Evolutionary conservation across 1,139 yeast species (phyloP).

Genomic region (Pichia sp.): DNA sequence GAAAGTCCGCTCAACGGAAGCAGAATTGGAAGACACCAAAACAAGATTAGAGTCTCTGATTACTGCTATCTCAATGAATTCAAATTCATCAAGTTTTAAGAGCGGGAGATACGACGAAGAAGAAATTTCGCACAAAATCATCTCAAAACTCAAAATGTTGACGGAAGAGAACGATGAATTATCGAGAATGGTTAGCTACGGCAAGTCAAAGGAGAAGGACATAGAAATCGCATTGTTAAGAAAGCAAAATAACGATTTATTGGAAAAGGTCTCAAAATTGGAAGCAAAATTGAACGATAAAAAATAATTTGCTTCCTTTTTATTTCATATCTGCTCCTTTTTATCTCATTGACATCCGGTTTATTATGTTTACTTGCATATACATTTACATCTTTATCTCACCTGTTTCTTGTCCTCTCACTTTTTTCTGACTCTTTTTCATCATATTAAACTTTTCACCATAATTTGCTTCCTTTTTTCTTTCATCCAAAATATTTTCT

Average conservation of each 20-base stretch:
- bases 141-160: constrained; percentile 57
- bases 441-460: neutral
- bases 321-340: neutral
- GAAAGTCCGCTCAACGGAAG: constrained; percentile 48
- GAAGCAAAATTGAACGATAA: constrained; percentile 28
- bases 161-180: constrained; percentile 70
- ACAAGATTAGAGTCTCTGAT: constrained; percentile 60
- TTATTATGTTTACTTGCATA: neutral
- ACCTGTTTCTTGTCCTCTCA: neutral
- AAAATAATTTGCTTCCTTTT: constrained; percentile 8
- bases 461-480: neutral
- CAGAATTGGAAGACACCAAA: constrained; percentile 59
- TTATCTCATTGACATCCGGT: neutral
- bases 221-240: constrained; percentile 63
- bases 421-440: neutral
- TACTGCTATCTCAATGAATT: constrained; percentile 47
- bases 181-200: constrained; percentile 65
- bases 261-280: constrained; percentile 32
- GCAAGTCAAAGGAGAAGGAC: constrained; percentile 66
- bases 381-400: neutral
- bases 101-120: constrained; percentile 65
- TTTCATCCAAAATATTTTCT: neutral
- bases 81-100: constrained; percentile 40
- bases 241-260: constrained; percentile 45
- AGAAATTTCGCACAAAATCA: constrained; percentile 72